Evolutionary conservation across 2,329 filamentous ascomycete genomes (phyloP).

Genomic region (Cyanodermella asteris): DNA sequence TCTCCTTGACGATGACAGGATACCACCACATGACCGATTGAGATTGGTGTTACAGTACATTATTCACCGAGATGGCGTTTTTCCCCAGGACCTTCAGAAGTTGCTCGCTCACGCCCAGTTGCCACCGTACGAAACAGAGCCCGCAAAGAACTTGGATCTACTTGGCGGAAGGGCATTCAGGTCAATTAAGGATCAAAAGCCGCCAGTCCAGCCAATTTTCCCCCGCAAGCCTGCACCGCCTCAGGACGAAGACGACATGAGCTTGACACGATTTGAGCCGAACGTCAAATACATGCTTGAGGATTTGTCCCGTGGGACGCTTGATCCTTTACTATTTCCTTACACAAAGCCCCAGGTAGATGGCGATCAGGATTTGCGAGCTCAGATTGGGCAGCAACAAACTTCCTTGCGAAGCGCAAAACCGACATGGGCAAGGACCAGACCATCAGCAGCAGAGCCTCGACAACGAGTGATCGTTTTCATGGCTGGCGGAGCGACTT

Average conservation of each 20-base stretch:
- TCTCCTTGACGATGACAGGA: slow-evolving; percentile 64
- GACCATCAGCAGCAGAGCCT: slow-evolving; percentile 53
- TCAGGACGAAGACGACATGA: slow-evolving; percentile 48
- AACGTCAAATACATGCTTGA: slow-evolving; percentile 68
- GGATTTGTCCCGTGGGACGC: slow-evolving; percentile 40
- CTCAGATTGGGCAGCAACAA: slow-evolving; percentile 31
- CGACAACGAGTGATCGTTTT: slow-evolving; percentile 82
- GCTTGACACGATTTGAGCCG: slow-evolving; percentile 71
- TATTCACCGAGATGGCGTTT: slow-evolving; percentile 65
- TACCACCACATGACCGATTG: slow-evolving; percentile 52
- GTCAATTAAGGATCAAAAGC: slow-evolving; percentile 56
- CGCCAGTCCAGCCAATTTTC: slow-evolving; percentile 46
- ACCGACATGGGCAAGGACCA: slow-evolving; percentile 81
- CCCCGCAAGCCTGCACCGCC: slow-evolving; percentile 35
- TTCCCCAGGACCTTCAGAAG: slow-evolving; percentile 64
- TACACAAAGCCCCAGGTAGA: slow-evolving; percentile 47
- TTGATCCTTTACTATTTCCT: slow-evolving; percentile 47
- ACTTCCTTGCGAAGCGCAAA: slow-evolving; percentile 76
- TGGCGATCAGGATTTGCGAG: slow-evolving; percentile 16
- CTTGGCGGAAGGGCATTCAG: slow-evolving; percentile 55
- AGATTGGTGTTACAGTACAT: slow-evolving; percentile 71
- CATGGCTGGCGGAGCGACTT: slow-evolving; percentile 86
- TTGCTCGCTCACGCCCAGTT: slow-evolving; percentile 66
- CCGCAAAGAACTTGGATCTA: slow-evolving; percentile 53
- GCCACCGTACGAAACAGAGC: slow-evolving; percentile 48